Percentiles rank a stretch among this genome's conserved stretches.
phyloP scores from a whole-genome alignment of 1,284 basidiomycete genomes.

The Hymenochaete sp. region DNA sequence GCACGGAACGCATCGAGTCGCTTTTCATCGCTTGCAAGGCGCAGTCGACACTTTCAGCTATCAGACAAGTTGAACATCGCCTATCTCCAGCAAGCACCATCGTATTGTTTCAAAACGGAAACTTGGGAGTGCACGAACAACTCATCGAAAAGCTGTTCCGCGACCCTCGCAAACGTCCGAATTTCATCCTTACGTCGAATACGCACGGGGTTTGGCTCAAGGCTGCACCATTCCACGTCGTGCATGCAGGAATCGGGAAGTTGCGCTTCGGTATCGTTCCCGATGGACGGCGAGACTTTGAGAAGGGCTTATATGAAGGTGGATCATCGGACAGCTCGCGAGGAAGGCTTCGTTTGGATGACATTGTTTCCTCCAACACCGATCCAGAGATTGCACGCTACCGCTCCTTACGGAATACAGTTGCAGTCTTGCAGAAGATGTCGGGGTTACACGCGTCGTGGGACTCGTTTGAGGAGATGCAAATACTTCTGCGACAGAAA shows the following conservation, averaged over 20 bases:
- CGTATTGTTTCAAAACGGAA: conserved; percentile 85
- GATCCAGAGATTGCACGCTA: conserved; percentile 35
- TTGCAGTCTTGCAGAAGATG: conserved; percentile 54
- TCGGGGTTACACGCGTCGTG: conserved; percentile 55
- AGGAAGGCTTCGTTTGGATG: conserved; percentile 41
- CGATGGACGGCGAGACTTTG: conserved; percentile 54
- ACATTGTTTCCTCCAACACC: conserved; percentile 37
- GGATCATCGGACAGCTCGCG: conserved; percentile 27
- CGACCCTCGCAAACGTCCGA: conserved; percentile 65
- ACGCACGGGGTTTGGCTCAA: conserved; percentile 71
- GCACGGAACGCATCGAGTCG: conserved; percentile 41
- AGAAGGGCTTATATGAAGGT: conserved; percentile 38
- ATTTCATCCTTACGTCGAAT: conserved; percentile 80
- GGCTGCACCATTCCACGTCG: conserved; percentile 39
- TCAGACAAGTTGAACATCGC: conserved; percentile 56
- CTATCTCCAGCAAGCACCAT: conserved; percentile 69
- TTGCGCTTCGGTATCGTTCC: conserved; percentile 77
- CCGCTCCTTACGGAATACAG: conserved; percentile 56
- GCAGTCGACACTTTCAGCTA: conserved; percentile 49
- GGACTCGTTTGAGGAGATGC: conserved; percentile 62
- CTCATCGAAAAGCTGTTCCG: conserved; percentile 66
- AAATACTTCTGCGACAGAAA: conserved; percentile 71
- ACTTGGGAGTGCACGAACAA: conserved; percentile 80
- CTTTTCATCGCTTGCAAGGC: conserved; percentile 84
- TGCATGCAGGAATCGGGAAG: conserved; percentile 70